A percentile compares a stretch with the other conserved stretches of the same genome.
Evolutionary conservation across 2,329 filamentous ascomycete genomes (phyloP).

Genomic region (Pseudogymnoascus sp.): DNA sequence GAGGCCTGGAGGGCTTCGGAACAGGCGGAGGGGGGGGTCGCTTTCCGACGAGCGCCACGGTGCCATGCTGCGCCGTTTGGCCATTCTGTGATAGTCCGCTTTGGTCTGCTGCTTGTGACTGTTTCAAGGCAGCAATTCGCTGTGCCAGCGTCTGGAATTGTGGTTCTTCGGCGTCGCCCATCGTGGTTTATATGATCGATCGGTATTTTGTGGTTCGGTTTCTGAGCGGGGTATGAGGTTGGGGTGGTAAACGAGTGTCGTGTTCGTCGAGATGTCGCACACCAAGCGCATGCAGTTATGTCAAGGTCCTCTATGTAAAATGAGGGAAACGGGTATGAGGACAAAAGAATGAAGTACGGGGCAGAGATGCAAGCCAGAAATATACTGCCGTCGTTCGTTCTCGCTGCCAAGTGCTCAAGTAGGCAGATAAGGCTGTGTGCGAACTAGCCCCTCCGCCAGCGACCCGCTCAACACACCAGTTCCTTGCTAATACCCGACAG

Average conservation of each 20-base stretch:
- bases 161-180: slow-evolving; percentile 56
- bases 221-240: background rate
- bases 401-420: background rate
- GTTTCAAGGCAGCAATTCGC: slow-evolving; percentile 56
- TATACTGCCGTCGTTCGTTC: background rate
- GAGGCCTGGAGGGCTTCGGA: slow-evolving; percentile 29
- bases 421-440: slow-evolving; percentile 4
- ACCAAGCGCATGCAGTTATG: background rate
- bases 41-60: slow-evolving; percentile 37
- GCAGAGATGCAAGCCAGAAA: background rate
- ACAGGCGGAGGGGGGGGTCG: slow-evolving; percentile 32
- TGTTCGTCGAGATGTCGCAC: background rate
- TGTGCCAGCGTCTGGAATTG: slow-evolving; percentile 54
- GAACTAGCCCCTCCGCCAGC: background rate
- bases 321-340: background rate
- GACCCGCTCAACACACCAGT: background rate
- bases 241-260: background rate
- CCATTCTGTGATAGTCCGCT: background rate
- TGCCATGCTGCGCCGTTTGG: slow-evolving; percentile 43
- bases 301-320: background rate
- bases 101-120: slow-evolving; percentile 19
- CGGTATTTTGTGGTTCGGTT: background rate
- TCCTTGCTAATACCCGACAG: slow-evolving; percentile 1
- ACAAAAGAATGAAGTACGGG: background rate
- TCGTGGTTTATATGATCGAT: slow-evolving; percentile 24